Evolutionary conservation across 805 yeast genomes (phyloP), one percentile per base, ranked within the genome.

Genomic region (Grigorovia jiainica): DNA sequence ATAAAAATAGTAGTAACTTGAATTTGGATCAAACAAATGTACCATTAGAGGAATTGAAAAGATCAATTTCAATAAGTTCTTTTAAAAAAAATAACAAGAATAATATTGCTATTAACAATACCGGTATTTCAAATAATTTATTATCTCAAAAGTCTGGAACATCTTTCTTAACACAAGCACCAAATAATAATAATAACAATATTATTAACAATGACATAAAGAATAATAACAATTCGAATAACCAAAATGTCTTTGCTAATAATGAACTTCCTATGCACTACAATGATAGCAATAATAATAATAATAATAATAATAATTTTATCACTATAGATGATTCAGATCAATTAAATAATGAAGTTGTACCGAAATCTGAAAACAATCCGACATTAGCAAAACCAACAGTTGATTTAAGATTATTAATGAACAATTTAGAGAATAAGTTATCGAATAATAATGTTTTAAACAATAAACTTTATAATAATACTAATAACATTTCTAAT

Each of bases 281-380:
- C 15, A 27, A 15, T 24, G 16, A 29, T 15, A 30, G 7, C 7
- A 23, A 20, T n/a, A 32, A 23, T 9, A 35, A 23, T 15, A 24
- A 21, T 21, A 21, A 23, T 23, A 23, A 15, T 13, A 7, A 6
- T 15, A 15, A 21, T 4, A 18, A 24, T 33, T n/a, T 34, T 13
- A 6, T 13, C n/a, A n/a, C 30, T 24, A 13, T 24, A 17, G 13
- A 27, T 2, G 29, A 31, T 16, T 29, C n/a, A 18, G 37, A 32
- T 18, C 20, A 15, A n/a, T 8, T 29, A 11, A 35, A 34, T 6
- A 46, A 45, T 21, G 60, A 57, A 40, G 47, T 51, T 2, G 61
- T 56, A 7, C 59, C 57, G 15, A 49, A 43, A 36, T 56, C 61
- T 6, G 45, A 43, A 17, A 48, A 43, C 5, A 36, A 47, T 46